Evolutionary conservation across 2,329 filamentous ascomycete genomes (phyloP).

Genomic region (Epichloe typhina): DNA sequence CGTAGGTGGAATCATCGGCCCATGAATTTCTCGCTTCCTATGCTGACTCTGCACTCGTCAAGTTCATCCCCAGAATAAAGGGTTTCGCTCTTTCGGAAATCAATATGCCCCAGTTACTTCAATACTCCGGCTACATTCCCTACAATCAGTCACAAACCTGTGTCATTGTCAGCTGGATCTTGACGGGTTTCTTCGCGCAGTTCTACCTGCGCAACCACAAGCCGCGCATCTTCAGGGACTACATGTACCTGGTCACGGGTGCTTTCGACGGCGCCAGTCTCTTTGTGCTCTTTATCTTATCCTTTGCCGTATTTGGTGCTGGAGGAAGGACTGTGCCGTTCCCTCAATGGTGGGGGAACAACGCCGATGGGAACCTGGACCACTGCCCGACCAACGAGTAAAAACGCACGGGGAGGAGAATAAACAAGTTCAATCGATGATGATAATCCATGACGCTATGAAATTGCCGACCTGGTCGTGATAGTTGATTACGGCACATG

Average conservation of each 20-base stretch:
- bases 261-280: conserved; percentile 39
- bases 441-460: too few species aligned
- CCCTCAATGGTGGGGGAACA: conserved; percentile 43
- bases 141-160: conserved; percentile 35
- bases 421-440: too few species aligned
- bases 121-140: conserved; percentile 4
- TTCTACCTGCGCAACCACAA: conserved; percentile 39
- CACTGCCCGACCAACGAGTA: conserved; percentile 27
- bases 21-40: background rate
- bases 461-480: too few species aligned
- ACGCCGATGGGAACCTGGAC: conserved; percentile 33
- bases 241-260: conserved; percentile 38
- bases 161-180: conserved; percentile 33
- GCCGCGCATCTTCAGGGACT: conserved; percentile 39
- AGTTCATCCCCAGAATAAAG: conserved; percentile 2
- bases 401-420: background rate
- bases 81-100: background rate
- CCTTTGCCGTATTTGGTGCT: conserved; percentile 42
- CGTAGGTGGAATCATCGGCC: background rate
- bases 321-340: conserved; percentile 30
- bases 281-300: conserved; percentile 18
- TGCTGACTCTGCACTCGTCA: background rate
- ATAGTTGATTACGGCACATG: too few species aligned
- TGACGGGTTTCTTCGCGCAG: conserved; percentile 34
- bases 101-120: conserved; percentile 3